Base-by-base conservation (phyloP, 345 rosid genomes). In the Lepidium aucheri region DNA sequence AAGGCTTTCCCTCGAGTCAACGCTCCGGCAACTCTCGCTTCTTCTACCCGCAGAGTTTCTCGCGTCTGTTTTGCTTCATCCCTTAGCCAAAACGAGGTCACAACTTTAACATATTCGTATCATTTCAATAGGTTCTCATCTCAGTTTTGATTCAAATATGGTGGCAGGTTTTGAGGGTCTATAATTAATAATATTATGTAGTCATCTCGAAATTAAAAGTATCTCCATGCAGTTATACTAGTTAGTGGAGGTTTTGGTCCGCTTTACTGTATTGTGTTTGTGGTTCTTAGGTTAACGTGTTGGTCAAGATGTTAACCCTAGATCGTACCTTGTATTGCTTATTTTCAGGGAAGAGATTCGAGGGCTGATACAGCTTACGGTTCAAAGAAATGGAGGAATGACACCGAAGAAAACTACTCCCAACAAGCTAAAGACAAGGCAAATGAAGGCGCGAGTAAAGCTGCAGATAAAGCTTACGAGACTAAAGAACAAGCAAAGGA, bases 21-120 rank as follows among this genome's bases (percentile, higher is more conserved):
- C 24, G 39, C 71, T 42, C 72, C 72, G 28, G 42, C 49, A 7
- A 53, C 57, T 44, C 47, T 54, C 8, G 28, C 38, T 63, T 54
- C 59, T 28, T 54, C 69, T 17, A 20, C 43, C 7, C 6, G 64
- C 13, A 55, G 8, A 62, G 59, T 68, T 14, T 62, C 69, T 68
- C 78, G 74, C 30, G 60, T 68, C 16, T 62, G 60, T 47, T 74
- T 68, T 18, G 70, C 69, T 52, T 68, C 78, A 60, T 67, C 77
- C 9, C 68, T 55, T 47, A 68, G 53, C 52, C 65, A 60, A 18
- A 17, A 57, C 32, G 34, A 74, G 73, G 78, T 74, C 26, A 60
- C 35, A 13, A 8, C 33, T 16, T 18, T 15, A 7, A 20, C 1
- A 63, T 26, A 5, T 54, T 54, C 22, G 30, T 15, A 43, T 26